Evolutionary conservation across 2,329 filamentous ascomycete genomes (phyloP), one percentile per base, ranked within the genome.

Genomic region (Celoporthe dispersa): DNA sequence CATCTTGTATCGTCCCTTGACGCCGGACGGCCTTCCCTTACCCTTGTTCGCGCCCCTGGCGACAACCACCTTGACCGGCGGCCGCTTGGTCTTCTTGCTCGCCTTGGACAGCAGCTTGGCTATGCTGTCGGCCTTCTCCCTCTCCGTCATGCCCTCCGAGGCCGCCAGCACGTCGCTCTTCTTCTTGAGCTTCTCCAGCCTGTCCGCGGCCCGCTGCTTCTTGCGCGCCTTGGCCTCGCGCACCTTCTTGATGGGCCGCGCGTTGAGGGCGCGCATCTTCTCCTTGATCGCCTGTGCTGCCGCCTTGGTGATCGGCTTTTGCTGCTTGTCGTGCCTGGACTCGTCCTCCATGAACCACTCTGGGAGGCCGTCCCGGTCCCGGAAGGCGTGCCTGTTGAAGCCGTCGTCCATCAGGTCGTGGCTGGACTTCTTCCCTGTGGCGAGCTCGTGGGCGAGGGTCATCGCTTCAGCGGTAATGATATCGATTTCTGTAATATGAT

Each of bases 391-490:
- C 80, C 94, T 96, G 84, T 97, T 98, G 87, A 96, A 99, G 55
- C 90, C 91, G 72, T 98, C 95, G 77, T 99, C 97, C 61, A 95
- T 84, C 6, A 97, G 84, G 75, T 98, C 93, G 68, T 91, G 81
- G 61, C 88, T 91, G 0, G 91, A 92, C 80, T 91, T 94, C 78
- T 95, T 87, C 60, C 95, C 95, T 0, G 92, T 94, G 3, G 94
- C 96, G 70, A 99, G 90, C 77, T 94, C 89, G 74, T 98, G 96
- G 0, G 96, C 97, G 22, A 99, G 87, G 0, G 95, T 97, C 96
- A 99, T 99, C 73, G 97, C 96, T 84, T 99, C 96, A 6, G 94
- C 96, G n/a, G 96, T 99, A 77, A 98, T 97, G 77, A 99, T 98
- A 79, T 98, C 94, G 81, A 99, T 97, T 78, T 98, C 94, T 86